Base-by-base conservation (phyloP, 176 grass and related monocot species). In the Urochloa ruziziensis region DNA sequence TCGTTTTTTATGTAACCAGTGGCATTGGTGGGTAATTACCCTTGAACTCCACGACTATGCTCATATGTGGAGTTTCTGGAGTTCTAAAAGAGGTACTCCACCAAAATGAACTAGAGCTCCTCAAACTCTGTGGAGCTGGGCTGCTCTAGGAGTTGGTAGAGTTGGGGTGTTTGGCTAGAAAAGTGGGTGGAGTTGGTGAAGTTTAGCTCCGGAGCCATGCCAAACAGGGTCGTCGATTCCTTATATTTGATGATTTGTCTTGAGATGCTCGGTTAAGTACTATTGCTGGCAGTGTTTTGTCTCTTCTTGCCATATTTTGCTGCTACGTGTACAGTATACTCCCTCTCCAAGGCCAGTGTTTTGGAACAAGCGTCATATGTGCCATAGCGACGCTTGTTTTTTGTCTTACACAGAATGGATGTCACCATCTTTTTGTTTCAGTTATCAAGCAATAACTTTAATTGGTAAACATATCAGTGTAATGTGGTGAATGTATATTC, bases 251-350 rank as follows among this genome's bases (percentile, higher is more conserved):
- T 32, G 32, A 17, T 58, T 57, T 80, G 39, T 59, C 43, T 42
- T 82, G 78, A 52, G 34, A 83, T 67, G 69, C 69, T 70, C 49
- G 54, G 21, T 88, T 34, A 80, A 21, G 18, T 37, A 56, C 3
- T 36, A 60, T 54, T 14, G 1, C 34, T 39, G 19, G 12, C 69
- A 13, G 82, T 28, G 62, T 21, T 82, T 80, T 82, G 53, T 85
- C 77, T 61, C 21, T 72, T 82, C 9, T 71, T 85, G 77, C 40
- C 27, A 77, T 70, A 69, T 44, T 54, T 81, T 77, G 17, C 7
- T 29, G 52, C 73, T 76, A 40, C 70, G 70, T 69, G 64, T 69
- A 42, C 64, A 29, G 34, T 75, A 14, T 81, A 25, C 37, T 59
- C 52, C 17, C 51, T 76, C 56, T 76, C 56, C n/a, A 56, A 42